Conservation (phyloP, 352 stramenopile genomes). For the Pythium biforme region DNA sequence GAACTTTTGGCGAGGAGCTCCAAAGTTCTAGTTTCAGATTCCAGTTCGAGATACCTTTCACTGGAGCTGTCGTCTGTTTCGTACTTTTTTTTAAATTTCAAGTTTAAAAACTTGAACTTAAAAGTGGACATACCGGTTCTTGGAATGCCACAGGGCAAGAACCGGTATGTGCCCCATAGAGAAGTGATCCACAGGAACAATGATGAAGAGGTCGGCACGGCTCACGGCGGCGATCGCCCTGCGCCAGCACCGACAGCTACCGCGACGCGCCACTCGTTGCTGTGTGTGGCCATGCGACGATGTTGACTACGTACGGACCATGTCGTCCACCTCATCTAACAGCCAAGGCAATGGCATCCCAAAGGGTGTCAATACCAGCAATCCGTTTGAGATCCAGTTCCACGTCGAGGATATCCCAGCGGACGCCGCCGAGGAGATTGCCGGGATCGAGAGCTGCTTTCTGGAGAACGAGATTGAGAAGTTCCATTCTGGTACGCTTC, state of each 20-base stretch:
- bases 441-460: constrained; percentile 7
- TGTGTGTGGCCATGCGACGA: no score
- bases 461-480: constrained; percentile 40
- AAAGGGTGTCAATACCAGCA: constrained; percentile 21
- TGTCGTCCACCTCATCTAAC: not conserved
- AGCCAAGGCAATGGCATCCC: not conserved
- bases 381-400: constrained; percentile 61
- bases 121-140: no score
- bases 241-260: not conserved
- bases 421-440: not conserved
- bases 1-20: no score
- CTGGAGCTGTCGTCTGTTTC: no score
- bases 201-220: not conserved
- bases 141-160: not conserved
- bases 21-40: no score
- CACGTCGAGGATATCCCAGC: constrained; percentile 12
- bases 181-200: not conserved
- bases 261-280: not conserved
- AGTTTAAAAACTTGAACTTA: no score
- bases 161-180: not conserved
- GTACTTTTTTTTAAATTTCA: no score
- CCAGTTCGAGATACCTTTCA: no score
- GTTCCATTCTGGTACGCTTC: constrained; percentile 37
- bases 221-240: not conserved
- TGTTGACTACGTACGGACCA: not conserved